Evolutionary conservation across 805 yeast species (phyloP).

Genomic region (Saccharomycopsis capsularis): DNA sequence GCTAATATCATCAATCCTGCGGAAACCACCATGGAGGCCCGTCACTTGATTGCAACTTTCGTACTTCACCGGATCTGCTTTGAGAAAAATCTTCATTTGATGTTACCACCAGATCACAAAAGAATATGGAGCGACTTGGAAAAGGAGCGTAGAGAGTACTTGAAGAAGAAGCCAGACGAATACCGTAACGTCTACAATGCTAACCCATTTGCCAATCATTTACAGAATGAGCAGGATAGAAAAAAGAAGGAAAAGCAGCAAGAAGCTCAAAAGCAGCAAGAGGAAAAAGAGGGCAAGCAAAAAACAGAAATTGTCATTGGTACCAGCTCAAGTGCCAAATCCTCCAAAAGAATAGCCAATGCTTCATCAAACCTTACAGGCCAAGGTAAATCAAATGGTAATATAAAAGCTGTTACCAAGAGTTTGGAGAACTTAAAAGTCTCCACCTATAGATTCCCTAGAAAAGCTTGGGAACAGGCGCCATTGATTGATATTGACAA

Average conservation of each 20-base stretch:
- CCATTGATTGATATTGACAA: conserved; percentile 62
- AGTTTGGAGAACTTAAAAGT: conserved; percentile 33
- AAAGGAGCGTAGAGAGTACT: conserved; percentile 43
- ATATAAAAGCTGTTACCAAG: background rate
- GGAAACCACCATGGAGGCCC: conserved; percentile 80
- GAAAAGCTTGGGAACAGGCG: conserved; percentile 53
- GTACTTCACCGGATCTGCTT: conserved; percentile 75
- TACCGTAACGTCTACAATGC: conserved; percentile 51
- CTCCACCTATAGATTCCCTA: background rate
- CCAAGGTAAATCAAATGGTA: background rate
- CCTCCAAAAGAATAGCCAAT: background rate
- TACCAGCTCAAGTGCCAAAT: background rate
- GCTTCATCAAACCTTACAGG: background rate
- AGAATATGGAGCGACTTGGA: conserved; percentile 73
- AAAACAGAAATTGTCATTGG: background rate
- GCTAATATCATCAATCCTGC: conserved; percentile 51
- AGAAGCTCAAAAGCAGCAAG: conserved; percentile 30
- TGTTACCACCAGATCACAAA: conserved; percentile 77
- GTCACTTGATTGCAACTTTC: conserved; percentile 85
- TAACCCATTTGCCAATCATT: conserved; percentile 68
- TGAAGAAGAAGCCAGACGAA: conserved; percentile 35
- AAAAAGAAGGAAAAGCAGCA: conserved; percentile 38
- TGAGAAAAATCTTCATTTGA: conserved; percentile 78
- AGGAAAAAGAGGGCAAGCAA: conserved; percentile 1
- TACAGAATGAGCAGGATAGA: conserved; percentile 45